Conservation (phyloP, 2,329 filamentous ascomycete species). For the Aspergillus brasiliensis region DNA sequence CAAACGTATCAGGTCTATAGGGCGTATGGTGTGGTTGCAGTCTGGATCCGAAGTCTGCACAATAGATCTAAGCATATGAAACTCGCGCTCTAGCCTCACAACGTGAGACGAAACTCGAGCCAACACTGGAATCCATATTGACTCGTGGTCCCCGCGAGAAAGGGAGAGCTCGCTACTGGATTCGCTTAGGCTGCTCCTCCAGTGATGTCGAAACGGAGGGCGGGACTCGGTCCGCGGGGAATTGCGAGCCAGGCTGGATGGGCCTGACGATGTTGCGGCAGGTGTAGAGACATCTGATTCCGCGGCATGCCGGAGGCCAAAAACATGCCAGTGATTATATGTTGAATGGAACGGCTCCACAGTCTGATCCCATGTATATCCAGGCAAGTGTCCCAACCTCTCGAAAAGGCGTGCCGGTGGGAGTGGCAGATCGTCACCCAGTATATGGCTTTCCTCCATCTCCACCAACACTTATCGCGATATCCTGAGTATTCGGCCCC, state of each 20-base stretch:
- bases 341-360: constrained; percentile 55
- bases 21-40: constrained; percentile 74
- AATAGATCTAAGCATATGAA: constrained; percentile 76
- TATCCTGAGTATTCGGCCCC: constrained; percentile 16
- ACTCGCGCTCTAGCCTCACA: constrained; percentile 82
- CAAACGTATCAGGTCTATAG: constrained; percentile 76
- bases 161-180: constrained; percentile 47
- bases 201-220: constrained; percentile 47
- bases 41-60: constrained; percentile 70
- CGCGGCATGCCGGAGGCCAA: constrained; percentile 60
- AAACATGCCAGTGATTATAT: constrained; percentile 88
- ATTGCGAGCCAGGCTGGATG: constrained; percentile 46
- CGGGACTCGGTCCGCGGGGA: constrained; percentile 47
- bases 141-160: constrained; percentile 43
- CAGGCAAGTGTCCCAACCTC: constrained; percentile 70
- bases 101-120: constrained; percentile 82
- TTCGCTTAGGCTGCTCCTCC: constrained; percentile 55
- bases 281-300: constrained; percentile 52
- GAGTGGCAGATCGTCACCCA: constrained; percentile 51
- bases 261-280: constrained; percentile 47
- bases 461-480: constrained; percentile 21
- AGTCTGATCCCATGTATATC: constrained; percentile 75
- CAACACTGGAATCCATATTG: constrained; percentile 64
- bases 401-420: constrained; percentile 71
- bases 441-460: constrained; percentile 41